phyloP scores from a whole-genome alignment of 2,329 filamentous ascomycete genomes.

The Ophiostoma fasciatum region DNA sequence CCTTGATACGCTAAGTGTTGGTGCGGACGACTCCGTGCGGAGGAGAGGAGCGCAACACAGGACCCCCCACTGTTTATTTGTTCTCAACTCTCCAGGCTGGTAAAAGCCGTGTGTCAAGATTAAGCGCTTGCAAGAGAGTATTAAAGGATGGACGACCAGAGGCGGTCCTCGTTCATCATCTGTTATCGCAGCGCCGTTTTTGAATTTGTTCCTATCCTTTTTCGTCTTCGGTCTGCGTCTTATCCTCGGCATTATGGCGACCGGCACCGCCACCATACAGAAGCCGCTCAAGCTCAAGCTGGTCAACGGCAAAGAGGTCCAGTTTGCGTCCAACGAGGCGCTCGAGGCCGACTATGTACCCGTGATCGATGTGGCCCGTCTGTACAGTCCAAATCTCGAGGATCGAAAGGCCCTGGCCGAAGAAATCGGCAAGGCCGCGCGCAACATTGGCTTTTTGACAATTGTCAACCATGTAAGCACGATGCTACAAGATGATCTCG shows the following conservation, averaged over 20 bases:
- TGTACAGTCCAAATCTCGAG: conserved; percentile 21
- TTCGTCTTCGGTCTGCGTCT: too few species aligned
- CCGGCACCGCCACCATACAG: background rate
- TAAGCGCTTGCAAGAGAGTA: too few species aligned
- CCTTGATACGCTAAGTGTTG: too few species aligned
- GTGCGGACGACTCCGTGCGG: too few species aligned
- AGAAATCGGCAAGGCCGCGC: conserved; percentile 24
- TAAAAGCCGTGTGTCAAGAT: too few species aligned
- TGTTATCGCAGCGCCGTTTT: too few species aligned
- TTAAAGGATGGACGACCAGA: too few species aligned
- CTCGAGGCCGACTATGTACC: conserved; percentile 20
- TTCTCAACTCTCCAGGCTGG: too few species aligned
- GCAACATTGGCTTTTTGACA: conserved; percentile 30
- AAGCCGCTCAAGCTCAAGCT: conserved; percentile 10
- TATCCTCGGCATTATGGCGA: background rate
- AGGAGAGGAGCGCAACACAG: too few species aligned
- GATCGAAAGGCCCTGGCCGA: conserved; percentile 24
- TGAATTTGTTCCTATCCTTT: too few species aligned
- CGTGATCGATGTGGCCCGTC: conserved; percentile 26
- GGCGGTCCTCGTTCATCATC: too few species aligned
- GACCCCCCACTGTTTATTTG: too few species aligned
- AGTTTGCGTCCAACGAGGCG: conserved; percentile 15
- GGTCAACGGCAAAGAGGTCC: conserved; percentile 14
- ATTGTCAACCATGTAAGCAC: conserved; percentile 19
- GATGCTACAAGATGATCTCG: background rate